These are phyloP conservation scores for Torulaspora microellipsoides DNA, from an alignment of 805 yeast genomes.

Conservation along the genomic window DNA sequence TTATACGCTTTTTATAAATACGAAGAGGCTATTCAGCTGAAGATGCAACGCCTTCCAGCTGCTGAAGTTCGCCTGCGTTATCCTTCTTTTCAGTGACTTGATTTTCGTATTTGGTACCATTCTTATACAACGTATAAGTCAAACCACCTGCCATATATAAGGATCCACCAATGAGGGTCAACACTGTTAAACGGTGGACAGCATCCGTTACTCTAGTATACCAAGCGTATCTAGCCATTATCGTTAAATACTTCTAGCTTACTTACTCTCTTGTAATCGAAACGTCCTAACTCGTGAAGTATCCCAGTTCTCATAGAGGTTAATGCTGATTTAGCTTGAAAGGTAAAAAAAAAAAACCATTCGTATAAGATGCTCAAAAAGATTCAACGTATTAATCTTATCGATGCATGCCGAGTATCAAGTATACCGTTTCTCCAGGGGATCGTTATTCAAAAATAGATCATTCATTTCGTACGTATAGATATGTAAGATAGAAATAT, in stretches of 20 bases:
- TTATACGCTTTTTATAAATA: too few species aligned
- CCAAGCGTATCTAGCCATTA: constrained; percentile 62
- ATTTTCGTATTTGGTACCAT: constrained; percentile 48
- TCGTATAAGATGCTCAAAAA: background rate
- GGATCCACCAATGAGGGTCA: constrained; percentile 57
- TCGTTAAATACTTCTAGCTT: background rate
- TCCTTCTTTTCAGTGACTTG: constrained; percentile 34
- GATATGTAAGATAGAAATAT: too few species aligned
- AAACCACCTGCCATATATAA: constrained; percentile 50
- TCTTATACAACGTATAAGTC: constrained; percentile 47
- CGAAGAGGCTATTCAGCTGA: constrained; percentile 13
- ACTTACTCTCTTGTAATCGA: too few species aligned
- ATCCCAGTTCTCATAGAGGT: too few species aligned
- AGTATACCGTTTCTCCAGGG: too few species aligned
- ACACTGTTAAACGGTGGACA: constrained; percentile 65
- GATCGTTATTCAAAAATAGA: background rate
- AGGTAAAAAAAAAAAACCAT: background rate
- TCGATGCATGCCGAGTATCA: too few species aligned
- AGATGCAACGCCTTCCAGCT: constrained; percentile 18
- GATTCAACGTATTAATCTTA: too few species aligned
- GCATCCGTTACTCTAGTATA: constrained; percentile 68
- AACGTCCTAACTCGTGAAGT: too few species aligned
- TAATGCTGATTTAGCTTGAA: too few species aligned
- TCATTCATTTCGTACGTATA: too few species aligned
- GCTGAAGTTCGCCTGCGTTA: constrained; percentile 11